Conservation (phyloP, 768 basidiomycete species). For the Lactarius deliciosus region DNA sequence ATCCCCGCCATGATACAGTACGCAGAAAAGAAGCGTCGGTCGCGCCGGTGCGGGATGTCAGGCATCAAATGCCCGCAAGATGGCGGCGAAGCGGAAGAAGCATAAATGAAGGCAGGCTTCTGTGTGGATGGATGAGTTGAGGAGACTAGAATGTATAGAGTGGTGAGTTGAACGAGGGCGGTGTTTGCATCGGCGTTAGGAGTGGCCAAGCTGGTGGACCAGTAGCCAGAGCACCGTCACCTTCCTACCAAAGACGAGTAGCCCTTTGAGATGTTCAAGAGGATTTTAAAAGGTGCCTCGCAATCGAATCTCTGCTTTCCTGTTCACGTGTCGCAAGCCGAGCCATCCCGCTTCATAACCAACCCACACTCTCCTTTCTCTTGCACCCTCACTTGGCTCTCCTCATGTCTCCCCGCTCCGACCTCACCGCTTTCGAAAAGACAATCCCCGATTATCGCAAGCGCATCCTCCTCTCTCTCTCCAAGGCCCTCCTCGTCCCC, state of each 20-base stretch:
- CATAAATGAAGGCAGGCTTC: not conserved
- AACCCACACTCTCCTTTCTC: not conserved
- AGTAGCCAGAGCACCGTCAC: not conserved
- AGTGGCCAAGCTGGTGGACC: not conserved
- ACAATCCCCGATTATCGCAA: slow-evolving; percentile 29
- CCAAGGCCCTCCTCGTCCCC: slow-evolving; percentile 18
- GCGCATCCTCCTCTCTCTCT: slow-evolving; percentile 25
- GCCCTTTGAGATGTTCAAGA: not conserved
- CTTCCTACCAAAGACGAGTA: not conserved
- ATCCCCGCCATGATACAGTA: not conserved
- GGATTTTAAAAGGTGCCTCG: not conserved
- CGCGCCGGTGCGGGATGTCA: slow-evolving; percentile 6
- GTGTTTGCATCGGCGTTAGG: not conserved
- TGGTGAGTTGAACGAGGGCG: no score
- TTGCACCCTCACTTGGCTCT: not conserved
- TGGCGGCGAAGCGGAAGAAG: not conserved
- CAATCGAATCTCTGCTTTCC: not conserved
- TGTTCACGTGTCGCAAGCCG: not conserved
- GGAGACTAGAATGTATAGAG: no score
- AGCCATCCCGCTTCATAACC: not conserved
- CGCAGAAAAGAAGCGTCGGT: not conserved
- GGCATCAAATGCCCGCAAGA: not conserved
- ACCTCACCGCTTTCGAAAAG: slow-evolving; percentile 24
- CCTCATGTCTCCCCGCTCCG: slow-evolving; percentile 20
- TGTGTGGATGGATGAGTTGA: not conserved